phyloP scores from a whole-genome alignment of 768 basidiomycete genomes.

The Podaxis sp. region DNA sequence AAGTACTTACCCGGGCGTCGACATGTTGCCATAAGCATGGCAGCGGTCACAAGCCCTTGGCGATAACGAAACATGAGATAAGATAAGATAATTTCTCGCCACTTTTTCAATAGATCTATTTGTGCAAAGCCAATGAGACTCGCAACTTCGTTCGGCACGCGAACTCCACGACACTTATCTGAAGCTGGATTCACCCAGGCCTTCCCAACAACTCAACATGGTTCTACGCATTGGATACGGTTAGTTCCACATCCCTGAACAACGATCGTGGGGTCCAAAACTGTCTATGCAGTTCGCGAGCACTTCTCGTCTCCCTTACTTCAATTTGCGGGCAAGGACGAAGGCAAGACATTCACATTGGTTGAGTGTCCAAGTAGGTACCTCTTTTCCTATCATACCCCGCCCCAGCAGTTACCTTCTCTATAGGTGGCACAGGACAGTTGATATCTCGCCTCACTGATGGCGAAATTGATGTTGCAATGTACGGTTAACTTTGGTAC shows the following conservation, averaged over 20 bases:
- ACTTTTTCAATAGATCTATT: not conserved
- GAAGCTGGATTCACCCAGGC: not conserved
- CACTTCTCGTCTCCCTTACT: slow-evolving; percentile 93
- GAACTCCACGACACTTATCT: not conserved
- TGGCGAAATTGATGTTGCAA: slow-evolving; percentile 79
- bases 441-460: slow-evolving; percentile 73
- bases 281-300: slow-evolving; percentile 57
- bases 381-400: slow-evolving; percentile 10
- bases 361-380: slow-evolving; percentile 85
- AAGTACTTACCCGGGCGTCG: too few relatives aligned
- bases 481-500: slow-evolving; percentile 39
- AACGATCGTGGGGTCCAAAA: not conserved
- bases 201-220: slow-evolving; percentile 22
- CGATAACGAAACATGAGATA: not conserved
- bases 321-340: slow-evolving; percentile 74
- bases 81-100: not conserved
- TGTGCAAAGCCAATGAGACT: not conserved
- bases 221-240: slow-evolving; percentile 50
- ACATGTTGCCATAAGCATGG: too few relatives aligned
- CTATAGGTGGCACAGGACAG: slow-evolving; percentile 80
- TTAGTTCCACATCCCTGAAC: slow-evolving; percentile 20
- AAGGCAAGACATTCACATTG: slow-evolving; percentile 72
- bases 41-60: too few relatives aligned
- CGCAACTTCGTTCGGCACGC: not conserved
- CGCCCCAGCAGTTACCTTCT: slow-evolving; percentile 14